A percentile compares a stretch with the other conserved stretches of the same genome.
phyloP scores from a whole-genome alignment of 345 rosid genomes.

The Hirschfeldia incana region DNA sequence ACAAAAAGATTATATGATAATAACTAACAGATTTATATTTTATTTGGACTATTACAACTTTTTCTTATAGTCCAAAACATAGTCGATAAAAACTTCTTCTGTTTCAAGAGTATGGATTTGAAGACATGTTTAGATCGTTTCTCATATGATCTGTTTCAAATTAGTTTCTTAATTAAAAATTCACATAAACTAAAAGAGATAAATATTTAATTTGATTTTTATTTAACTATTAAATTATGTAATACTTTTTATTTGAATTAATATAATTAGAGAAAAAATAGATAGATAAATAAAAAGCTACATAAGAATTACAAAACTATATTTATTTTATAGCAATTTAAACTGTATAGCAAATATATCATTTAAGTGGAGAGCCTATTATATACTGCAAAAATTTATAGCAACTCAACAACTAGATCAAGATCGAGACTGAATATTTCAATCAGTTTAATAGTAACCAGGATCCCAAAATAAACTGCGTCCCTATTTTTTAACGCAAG shows the following conservation, averaged over 20 bases:
- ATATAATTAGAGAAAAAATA: background rate
- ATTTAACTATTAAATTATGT: background rate
- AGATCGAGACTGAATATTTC: no score
- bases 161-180: background rate
- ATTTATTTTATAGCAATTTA: no score
- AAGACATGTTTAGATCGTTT: background rate
- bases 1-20: no score
- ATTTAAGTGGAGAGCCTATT: no score
- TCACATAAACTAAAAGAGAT: background rate
- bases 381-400: no score
- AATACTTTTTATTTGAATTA: background rate
- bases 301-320: background rate
- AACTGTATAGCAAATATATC: background rate
- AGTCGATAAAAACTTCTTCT: no score
- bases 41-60: no score
- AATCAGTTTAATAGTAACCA: background rate
- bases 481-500: background rate
- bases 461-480: background rate
- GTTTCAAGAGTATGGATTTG: background rate
- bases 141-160: background rate
- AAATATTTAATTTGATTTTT: no score
- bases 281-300: no score
- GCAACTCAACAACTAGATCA: no score
- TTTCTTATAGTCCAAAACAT: no score
- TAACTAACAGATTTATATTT: no score